Base-by-base conservation (phyloP, 306 rosid species). In the Rosa multiflora region DNA sequence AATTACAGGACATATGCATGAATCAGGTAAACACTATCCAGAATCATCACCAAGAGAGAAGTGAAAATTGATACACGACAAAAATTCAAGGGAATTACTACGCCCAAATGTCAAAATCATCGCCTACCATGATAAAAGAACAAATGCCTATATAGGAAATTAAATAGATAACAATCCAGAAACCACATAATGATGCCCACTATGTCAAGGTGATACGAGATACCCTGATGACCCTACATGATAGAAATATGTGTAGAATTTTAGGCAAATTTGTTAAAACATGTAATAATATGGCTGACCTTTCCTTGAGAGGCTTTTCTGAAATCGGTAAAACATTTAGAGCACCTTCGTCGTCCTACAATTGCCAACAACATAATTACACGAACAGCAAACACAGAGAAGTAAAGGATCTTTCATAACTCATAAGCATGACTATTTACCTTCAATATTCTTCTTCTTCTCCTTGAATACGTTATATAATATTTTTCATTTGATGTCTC, bases 331-430 rank as follows among this genome's bases (percentile, higher is more conserved):
- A 46, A 59, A 55, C 42, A 61, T 20, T 48, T 9, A 66, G 14
- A 4, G 76, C 32, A 59, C 37, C 71, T 46, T 71, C 15, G 0
- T 73, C 26, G 1, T 79, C 77, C 82, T 79, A 63, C 72, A 71
- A 58, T 46, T 21, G 37, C 70, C 17, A 76, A 51, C 53, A 52
- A 78, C 20, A 64, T 26, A 67, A 42, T 74, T 52, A 63, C 49
- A 44, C 15, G 49, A 47, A 55, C 68, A 81, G 35, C n/a, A 78
- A 43, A 80, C 67, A 76, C 20, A 66, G 7, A 68, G 51, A 63
- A 76, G 61, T 39, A 78, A 40, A 70, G 76, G 70, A 83, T 13
- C 76, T 49, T 32, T 75, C 75, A 67, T 87, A 91, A 93, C 58
- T 78, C 82, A 63, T 73, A 77, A 62, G 69, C 49, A 14, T 70